Conservation (phyloP, 495 filamentous ascomycete genomes). For the Annulohypoxylon bovei region DNA sequence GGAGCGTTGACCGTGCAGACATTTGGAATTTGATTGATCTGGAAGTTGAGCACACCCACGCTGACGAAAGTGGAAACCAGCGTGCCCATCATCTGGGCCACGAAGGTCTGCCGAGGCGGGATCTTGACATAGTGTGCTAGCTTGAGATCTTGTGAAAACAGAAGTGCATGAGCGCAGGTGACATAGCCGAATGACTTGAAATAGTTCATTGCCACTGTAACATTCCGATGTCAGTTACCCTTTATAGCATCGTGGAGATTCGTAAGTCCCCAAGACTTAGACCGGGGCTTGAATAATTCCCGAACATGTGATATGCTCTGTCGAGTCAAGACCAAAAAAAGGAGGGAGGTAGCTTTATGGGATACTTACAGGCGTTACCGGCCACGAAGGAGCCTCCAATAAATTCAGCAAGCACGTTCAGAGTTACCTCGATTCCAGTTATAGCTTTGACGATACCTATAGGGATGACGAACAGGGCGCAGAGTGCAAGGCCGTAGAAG, state of each 20-base stretch:
- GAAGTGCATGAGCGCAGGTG: conserved; percentile 52
- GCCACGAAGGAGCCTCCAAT: conserved; percentile 55
- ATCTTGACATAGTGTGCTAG: conserved; percentile 59
- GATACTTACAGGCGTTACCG: conserved; percentile 49
- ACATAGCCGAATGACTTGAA: conserved; percentile 58
- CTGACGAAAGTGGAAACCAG: conserved; percentile 54
- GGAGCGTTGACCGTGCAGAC: conserved; percentile 54
- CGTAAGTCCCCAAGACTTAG: neutral
- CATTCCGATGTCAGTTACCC: conserved; percentile 1
- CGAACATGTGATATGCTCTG: neutral
- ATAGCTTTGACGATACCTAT: conserved; percentile 56
- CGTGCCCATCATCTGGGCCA: conserved; percentile 55
- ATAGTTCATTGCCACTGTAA: conserved; percentile 53
- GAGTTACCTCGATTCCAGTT: conserved; percentile 54
- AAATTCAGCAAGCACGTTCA: conserved; percentile 58
- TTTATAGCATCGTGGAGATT: neutral
- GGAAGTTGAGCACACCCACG: conserved; percentile 54
- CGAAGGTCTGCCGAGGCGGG: conserved; percentile 54
- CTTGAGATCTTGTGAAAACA: conserved; percentile 55
- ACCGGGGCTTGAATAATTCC: neutral
- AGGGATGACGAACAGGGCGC: conserved; percentile 55
- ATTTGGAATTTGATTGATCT: conserved; percentile 48
- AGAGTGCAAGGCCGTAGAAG: conserved; percentile 55
- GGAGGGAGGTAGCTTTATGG: neutral
- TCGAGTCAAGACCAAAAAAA: neutral